Base-by-base conservation (phyloP, 2,329 filamentous ascomycete genomes). In the Claviceps pazoutovae region DNA sequence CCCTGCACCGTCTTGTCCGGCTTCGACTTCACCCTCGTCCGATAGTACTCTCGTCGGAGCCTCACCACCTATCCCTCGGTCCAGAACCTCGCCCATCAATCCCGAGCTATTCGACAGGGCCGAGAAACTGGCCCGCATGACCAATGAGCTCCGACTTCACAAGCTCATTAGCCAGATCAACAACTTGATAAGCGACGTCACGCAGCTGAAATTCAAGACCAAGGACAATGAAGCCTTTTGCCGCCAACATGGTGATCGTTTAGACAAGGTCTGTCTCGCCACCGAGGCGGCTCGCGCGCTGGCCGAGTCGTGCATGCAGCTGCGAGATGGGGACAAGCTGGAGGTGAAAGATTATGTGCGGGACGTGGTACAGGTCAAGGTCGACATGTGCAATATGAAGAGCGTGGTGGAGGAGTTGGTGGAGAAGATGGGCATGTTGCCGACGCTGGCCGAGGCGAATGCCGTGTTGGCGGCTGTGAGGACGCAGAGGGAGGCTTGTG, bases 51-150 rank as follows among this genome's bases (percentile, higher is more conserved):
- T 46, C 19, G 39, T 45, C 14, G 23, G 36, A 8, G 43, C 48
- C 23, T 45, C 54, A n/a, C 34, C 36, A 48, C 26, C 51, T 41
- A n/a, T 42, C 23, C 16, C 47, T 47, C 16, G 17, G 21, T 49
- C 47, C 38, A 42, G 39, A 34, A 26, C n/a, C 46, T 23, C 38
- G 8, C 17, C 42, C 26, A 30, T 46, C 41, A 21, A 45, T n/a
- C 38, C 38, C 16, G 39, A 48, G 34, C 51, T 65, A 7, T 43
- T 61, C 30, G 53, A 54, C 9, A 59, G 62, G 30, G 64, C 66
- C 41, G 61, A 67, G 3, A 61, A 63, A 36, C 59, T 69, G n/a
- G 62, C 67, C 5, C 59, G 55, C 43, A 68, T 69, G 63, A 68
- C 63, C 5, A 56, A 64, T n/a, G 67, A 69, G 56, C 62, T 69